Conservation (phyloP, 2,329 filamentous ascomycete genomes). For the Trichoderma citrinoviride region DNA sequence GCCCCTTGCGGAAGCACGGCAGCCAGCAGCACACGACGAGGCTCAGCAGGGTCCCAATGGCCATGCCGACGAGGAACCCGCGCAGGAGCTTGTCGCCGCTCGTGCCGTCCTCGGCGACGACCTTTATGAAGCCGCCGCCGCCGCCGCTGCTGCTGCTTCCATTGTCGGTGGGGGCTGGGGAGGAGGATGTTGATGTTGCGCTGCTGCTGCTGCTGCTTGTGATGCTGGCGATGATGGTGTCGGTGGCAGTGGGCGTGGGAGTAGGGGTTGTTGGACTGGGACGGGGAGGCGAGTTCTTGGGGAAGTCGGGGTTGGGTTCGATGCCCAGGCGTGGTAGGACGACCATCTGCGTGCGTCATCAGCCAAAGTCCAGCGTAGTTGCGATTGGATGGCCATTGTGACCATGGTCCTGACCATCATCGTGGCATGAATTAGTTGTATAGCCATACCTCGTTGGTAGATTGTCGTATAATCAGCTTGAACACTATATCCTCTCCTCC, state of each 20-base stretch:
- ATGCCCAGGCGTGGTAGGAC: neutral
- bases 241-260: neutral
- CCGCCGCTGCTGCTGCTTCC: neutral
- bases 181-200: neutral
- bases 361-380: neutral
- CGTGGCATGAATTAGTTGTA: neutral
- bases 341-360: neutral
- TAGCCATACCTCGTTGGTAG: neutral
- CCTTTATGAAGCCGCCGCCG: slow-evolving; percentile 21
- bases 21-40: slow-evolving; percentile 37
- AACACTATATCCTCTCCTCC: slow-evolving; percentile 6
- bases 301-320: neutral
- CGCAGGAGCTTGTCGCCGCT: slow-evolving; percentile 35
- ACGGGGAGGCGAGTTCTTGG: neutral
- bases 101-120: slow-evolving; percentile 33
- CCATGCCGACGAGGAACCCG: slow-evolving; percentile 37
- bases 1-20: slow-evolving; percentile 31
- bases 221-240: neutral
- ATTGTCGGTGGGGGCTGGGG: neutral
- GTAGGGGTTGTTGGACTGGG: neutral
- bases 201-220: neutral
- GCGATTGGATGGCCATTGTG: neutral
- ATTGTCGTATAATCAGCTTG: neutral
- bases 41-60: slow-evolving; percentile 34
- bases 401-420: neutral